Evolutionary conservation across 805 yeast species (phyloP).

Genomic region (Wickerhamiella qilinensis): DNA sequence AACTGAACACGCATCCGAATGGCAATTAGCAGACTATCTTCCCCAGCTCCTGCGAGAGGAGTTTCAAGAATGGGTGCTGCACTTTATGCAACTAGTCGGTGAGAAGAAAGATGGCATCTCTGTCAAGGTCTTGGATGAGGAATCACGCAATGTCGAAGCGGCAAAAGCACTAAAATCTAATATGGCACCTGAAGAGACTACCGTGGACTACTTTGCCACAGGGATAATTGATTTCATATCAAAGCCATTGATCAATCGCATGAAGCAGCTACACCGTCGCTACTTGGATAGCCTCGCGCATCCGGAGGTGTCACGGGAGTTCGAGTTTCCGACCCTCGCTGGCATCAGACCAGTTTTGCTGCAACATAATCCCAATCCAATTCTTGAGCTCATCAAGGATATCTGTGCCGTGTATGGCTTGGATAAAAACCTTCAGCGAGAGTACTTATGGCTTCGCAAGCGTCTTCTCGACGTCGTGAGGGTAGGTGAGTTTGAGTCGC

Average conservation of each 20-base stretch:
- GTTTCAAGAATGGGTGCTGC: slow-evolving; percentile 72
- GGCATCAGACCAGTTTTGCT: slow-evolving; percentile 28
- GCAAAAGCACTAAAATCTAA: background rate
- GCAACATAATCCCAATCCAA: slow-evolving; percentile 34
- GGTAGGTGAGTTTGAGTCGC: slow-evolving; percentile 67
- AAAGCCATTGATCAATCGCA: slow-evolving; percentile 47
- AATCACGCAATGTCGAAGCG: background rate
- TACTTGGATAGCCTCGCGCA: slow-evolving; percentile 43
- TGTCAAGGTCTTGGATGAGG: slow-evolving; percentile 4
- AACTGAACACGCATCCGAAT: slow-evolving; percentile 21
- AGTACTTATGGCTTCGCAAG: slow-evolving; percentile 57
- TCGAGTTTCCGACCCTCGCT: slow-evolving; percentile 57
- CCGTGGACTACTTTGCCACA: slow-evolving; percentile 14
- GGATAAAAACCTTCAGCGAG: slow-evolving; percentile 47
- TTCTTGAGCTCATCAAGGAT: slow-evolving; percentile 63
- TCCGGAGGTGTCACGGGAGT: slow-evolving; percentile 39
- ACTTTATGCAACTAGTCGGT: slow-evolving; percentile 55
- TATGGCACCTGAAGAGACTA: background rate
- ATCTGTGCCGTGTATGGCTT: slow-evolving; percentile 57
- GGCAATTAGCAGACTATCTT: slow-evolving; percentile 66
- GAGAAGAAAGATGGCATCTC: slow-evolving; percentile 29
- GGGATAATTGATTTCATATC: slow-evolving; percentile 33
- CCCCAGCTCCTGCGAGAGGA: slow-evolving; percentile 67
- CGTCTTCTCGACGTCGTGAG: slow-evolving; percentile 61
- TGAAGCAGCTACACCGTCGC: slow-evolving; percentile 44